Evolutionary conservation across 352 stramenopile genomes (phyloP), one percentile per base, ranked within the genome.

Genomic region (Globisporangium echinulatum): DNA sequence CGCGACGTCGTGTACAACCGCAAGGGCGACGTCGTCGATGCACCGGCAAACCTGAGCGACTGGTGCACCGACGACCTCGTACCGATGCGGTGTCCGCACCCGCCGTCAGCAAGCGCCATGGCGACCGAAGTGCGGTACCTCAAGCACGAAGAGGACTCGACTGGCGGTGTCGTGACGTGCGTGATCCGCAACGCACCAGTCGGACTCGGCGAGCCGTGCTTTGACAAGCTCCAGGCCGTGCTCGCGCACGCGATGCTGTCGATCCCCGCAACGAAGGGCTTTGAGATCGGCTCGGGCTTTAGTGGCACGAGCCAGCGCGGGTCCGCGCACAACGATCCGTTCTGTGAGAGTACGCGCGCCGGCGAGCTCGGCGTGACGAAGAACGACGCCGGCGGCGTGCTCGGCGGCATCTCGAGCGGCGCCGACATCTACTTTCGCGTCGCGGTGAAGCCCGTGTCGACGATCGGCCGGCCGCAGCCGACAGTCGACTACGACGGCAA

Each of bases 391-490:
- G 86, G 97, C 42, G 97, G 97, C 55, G 97, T 99, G 62, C 90
- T 99, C 60, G 97, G 97, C 47, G 97, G 97, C 61, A 99, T 99
- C 65, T 98, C 94, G 53, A 99, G 97, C 68, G 97, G 97, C 59
- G 96, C 98, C 50, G 96, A 98, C 69, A 98, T 99, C 66, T 97
- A 99, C 59, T 94, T 99, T 66, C 88, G 96, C 66, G 96, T 99
- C 54, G 96, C 96, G n/a, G 98, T 99, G 72, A 99, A 99, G 79
- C 93, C 97, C 17, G 98, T 98, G 48, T 99, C 95, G 47, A 99
- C 97, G 15, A 99, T 99, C 81, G 96, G 96, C 57, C 87, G 96
- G 53, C 71, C 82, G 49, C 97, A 99, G 82, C 75, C 96, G 57
- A 97, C 90, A 2, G 94, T 98, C 17, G 96, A 95, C 53, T 94